Conservation (phyloP, 148 eudicot species). For the Agrostemma githago region DNA sequence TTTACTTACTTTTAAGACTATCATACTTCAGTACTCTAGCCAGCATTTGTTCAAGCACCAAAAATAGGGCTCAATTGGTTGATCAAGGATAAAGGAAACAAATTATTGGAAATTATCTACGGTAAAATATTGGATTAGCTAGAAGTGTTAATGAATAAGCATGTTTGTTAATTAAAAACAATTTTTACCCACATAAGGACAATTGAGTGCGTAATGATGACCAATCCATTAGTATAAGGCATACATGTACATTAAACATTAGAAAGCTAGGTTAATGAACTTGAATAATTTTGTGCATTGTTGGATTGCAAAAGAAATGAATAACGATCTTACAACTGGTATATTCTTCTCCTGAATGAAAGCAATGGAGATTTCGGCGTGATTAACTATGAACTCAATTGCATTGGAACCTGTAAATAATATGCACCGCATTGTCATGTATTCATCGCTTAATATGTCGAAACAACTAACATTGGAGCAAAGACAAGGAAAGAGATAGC, state of each 20-base stretch:
- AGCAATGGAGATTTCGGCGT: constrained; percentile 68
- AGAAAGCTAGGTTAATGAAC: neutral
- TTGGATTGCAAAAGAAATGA: neutral
- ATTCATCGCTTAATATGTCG: neutral
- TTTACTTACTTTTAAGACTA: too few species aligned
- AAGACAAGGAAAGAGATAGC: constrained; percentile 13
- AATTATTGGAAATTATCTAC: too few species aligned
- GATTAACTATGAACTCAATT: constrained; percentile 90
- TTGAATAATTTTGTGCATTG: neutral
- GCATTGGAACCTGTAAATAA: constrained; percentile 70
- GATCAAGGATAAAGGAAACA: too few species aligned
- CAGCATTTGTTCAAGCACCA: too few species aligned
- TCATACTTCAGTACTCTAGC: too few species aligned
- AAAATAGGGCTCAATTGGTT: too few species aligned
- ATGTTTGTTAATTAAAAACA: too few species aligned
- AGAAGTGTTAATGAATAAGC: too few species aligned
- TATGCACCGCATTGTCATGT: neutral
- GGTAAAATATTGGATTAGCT: too few species aligned
- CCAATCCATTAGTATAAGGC: too few species aligned
- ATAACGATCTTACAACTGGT: constrained; percentile 45
- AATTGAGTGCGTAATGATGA: too few species aligned
- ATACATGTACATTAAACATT: neutral
- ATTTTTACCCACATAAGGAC: too few species aligned
- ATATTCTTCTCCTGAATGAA: constrained; percentile 36
- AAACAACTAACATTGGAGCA: neutral